Percentiles rank a stretch among this genome's conserved stretches.
These are phyloP conservation scores for Medicago truncatula DNA, from an alignment of 306 rosid species.

Conservation along the genomic window MtrunA17r5.0-ANR NC_053049.1:11527001-11527500, in stretches of 20 bases:
- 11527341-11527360: conserved; percentile 44
- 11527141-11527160: conserved; percentile 38
- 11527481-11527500: conserved; percentile 69
- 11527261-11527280: conserved; percentile 55
- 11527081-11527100: conserved; percentile 36
- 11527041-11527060: conserved; percentile 59
- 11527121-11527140: conserved; percentile 40
- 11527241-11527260: conserved; percentile 54
- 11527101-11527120: conserved; percentile 59
- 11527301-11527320: conserved; percentile 40
- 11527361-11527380: conserved; percentile 50
- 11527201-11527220: conserved; percentile 34
- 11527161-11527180: conserved; percentile 31
- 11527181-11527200: conserved; percentile 41
- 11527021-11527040: conserved; percentile 79
- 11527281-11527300: conserved; percentile 45
- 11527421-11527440: conserved; percentile 52
- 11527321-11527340: conserved; percentile 30
- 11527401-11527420: conserved; percentile 54
- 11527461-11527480: conserved; percentile 48
- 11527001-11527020: conserved; percentile 64
- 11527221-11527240: conserved; percentile 67
- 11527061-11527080: conserved; percentile 58
- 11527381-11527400: conserved; percentile 5
- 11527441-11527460: conserved; percentile 64